A percentile compares a stretch with the other conserved stretches of the same genome.
phyloP scores from a whole-genome alignment of 164 flowering plant genomes.

The Umbilicus rupestris region DNA sequence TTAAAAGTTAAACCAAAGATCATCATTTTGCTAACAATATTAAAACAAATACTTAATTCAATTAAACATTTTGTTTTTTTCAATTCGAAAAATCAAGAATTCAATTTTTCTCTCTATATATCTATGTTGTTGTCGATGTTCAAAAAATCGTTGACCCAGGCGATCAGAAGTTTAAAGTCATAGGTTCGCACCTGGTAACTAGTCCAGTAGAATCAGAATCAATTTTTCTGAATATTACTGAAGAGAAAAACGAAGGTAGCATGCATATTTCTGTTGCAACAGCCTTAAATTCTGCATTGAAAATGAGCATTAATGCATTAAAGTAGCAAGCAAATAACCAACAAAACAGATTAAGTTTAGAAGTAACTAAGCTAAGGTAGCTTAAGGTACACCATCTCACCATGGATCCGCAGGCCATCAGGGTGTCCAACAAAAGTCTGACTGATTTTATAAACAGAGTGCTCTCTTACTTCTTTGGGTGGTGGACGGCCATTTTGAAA shows the following conservation, averaged over 20 bases:
- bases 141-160: too few species aligned
- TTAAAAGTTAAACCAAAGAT: too few species aligned
- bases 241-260: constrained; percentile 93
- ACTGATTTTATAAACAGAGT: constrained; percentile 46
- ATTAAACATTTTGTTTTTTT: too few species aligned
- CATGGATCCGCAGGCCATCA: constrained; percentile 72
- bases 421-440: constrained; percentile 60
- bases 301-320: too few species aligned
- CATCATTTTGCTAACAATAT: too few species aligned
- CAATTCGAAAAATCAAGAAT: too few species aligned
- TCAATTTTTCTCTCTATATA: too few species aligned
- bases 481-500: constrained; percentile 93
- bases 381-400: constrained; percentile 32
- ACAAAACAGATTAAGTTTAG: neutral
- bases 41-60: too few species aligned
- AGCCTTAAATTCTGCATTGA: constrained; percentile 63
- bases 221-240: constrained; percentile 67
- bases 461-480: constrained; percentile 70
- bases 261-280: constrained; percentile 85
- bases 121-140: too few species aligned
- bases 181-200: constrained; percentile 60
- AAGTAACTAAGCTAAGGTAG: neutral
- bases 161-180: too few species aligned
- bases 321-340: too few species aligned
- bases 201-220: constrained; percentile 54